Conservation (phyloP, 2,329 filamentous ascomycete species). For the Fusarium sororula region DNA sequence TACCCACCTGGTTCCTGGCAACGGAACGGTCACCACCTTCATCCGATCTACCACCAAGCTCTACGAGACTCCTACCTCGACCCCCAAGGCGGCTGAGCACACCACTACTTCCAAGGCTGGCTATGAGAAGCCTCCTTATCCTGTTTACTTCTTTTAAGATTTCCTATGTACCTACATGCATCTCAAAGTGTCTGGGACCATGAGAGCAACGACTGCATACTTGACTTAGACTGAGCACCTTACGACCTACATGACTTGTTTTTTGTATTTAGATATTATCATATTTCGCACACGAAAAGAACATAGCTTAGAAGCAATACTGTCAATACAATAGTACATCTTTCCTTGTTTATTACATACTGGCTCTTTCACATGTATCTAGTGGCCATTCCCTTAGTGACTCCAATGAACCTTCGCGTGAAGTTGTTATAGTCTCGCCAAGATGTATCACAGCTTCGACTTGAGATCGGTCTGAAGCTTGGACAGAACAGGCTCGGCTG, state of each 20-base stretch:
- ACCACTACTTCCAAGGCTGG: not conserved
- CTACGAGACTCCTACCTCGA: constrained; percentile 12
- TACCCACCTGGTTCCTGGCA: not conserved
- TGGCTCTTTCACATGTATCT: rapidly evolving
- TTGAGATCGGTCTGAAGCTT: not conserved
- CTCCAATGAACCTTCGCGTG: too few species aligned
- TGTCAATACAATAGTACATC: constrained; percentile 17
- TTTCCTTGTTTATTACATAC: not conserved
- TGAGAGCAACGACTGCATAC: constrained; percentile 1
- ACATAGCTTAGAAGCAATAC: constrained; percentile 19
- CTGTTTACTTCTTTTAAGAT: constrained; percentile 13
- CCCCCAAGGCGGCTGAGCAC: not conserved
- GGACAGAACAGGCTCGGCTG: not conserved
- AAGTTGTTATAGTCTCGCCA: too few species aligned
- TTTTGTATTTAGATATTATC: constrained; percentile 19
- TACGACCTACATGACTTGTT: constrained; percentile 15
- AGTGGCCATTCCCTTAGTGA: not conserved
- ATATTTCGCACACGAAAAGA: not conserved
- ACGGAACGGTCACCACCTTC: constrained; percentile 8
- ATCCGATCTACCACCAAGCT: constrained; percentile 11
- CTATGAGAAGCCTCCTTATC: constrained; percentile 10
- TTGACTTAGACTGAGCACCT: constrained; percentile 11
- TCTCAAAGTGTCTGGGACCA: constrained; percentile 21
- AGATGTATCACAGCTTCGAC: not conserved
- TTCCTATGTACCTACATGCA: not conserved